A percentile compares a stretch with the other conserved stretches of the same genome.
phyloP scores from a whole-genome alignment of 129 eudicot genomes.

The Mikania micrantha region DNA sequence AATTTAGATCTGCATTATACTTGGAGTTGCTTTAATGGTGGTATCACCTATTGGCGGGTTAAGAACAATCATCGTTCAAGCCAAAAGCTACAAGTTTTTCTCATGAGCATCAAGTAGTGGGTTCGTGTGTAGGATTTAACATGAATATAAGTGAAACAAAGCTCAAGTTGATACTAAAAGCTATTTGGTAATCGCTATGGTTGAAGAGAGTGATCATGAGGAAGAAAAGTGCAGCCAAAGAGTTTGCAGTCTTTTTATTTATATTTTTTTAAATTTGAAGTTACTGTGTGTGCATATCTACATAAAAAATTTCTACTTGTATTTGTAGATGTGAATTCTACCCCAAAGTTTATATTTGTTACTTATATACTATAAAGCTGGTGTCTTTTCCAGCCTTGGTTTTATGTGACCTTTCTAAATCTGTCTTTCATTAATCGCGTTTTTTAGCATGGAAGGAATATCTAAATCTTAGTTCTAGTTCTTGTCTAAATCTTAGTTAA shows the following conservation, averaged over 20 bases:
- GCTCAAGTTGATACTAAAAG: neutral
- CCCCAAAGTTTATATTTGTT: neutral
- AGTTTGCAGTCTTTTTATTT: neutral
- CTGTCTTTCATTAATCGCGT: neutral
- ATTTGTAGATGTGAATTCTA: neutral
- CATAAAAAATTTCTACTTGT: neutral
- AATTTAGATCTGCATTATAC: slow-evolving; percentile 14
- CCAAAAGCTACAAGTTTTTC: slow-evolving; percentile 18
- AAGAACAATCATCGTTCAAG: slow-evolving; percentile 12
- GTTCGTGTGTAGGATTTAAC: neutral
- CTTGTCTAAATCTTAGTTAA: neutral
- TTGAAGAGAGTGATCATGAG: slow-evolving; percentile 2
- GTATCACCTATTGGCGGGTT: slow-evolving; percentile 16
- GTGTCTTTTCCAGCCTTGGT: neutral
- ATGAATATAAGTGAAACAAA: neutral
- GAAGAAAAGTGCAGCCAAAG: neutral
- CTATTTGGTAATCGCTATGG: neutral
- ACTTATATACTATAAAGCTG: neutral
- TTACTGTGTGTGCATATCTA: slow-evolving; percentile 7
- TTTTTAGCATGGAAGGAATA: neutral
- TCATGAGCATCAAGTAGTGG: slow-evolving; percentile 16
- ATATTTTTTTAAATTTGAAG: neutral
- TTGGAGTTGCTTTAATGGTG: slow-evolving; percentile 12
- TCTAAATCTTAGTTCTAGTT: neutral
- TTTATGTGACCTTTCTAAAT: neutral